A percentile compares a stretch with the other conserved stretches of the same genome.
phyloP scores from a whole-genome alignment of 2,329 filamentous ascomycete species.

The Cladophialophora psammophila region DNA sequence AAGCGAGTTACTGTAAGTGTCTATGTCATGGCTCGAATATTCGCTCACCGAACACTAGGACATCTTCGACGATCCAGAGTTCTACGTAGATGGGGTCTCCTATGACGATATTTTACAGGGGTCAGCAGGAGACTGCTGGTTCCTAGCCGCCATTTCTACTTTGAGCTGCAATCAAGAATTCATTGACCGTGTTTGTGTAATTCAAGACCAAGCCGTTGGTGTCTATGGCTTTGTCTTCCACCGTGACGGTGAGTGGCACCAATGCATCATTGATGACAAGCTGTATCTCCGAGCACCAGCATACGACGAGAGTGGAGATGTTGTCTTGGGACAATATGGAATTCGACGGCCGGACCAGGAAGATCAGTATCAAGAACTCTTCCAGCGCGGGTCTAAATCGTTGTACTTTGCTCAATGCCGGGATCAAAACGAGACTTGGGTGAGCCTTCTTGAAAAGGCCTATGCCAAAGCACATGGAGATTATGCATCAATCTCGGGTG shows the following conservation, averaged over 20 bases:
- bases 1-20: conserved; percentile 69
- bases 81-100: conserved; percentile 78
- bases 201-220: conserved; percentile 74
- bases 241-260: conserved; percentile 89
- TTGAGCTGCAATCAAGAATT: conserved; percentile 76
- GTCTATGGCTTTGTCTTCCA: conserved; percentile 88
- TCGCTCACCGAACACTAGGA: conserved; percentile 54
- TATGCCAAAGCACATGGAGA: conserved; percentile 86
- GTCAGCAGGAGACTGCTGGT: conserved; percentile 76
- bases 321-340: conserved; percentile 76
- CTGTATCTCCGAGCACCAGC: conserved; percentile 83
- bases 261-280: conserved; percentile 91
- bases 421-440: conserved; percentile 81
- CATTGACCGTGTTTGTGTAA: conserved; percentile 77
- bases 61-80: conserved; percentile 78
- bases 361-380: conserved; percentile 72
- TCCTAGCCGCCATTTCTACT: conserved; percentile 80
- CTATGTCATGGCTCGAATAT: background rate
- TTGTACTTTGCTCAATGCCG: conserved; percentile 80
- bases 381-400: conserved; percentile 77
- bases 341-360: conserved; percentile 77
- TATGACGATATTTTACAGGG: conserved; percentile 83
- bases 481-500: conserved; percentile 76
- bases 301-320: conserved; percentile 79
- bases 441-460: conserved; percentile 75